These are phyloP conservation scores for Parachaetomium inaequale DNA, from an alignment of 495 filamentous ascomycete species.

Conservation along the genomic window DNA sequence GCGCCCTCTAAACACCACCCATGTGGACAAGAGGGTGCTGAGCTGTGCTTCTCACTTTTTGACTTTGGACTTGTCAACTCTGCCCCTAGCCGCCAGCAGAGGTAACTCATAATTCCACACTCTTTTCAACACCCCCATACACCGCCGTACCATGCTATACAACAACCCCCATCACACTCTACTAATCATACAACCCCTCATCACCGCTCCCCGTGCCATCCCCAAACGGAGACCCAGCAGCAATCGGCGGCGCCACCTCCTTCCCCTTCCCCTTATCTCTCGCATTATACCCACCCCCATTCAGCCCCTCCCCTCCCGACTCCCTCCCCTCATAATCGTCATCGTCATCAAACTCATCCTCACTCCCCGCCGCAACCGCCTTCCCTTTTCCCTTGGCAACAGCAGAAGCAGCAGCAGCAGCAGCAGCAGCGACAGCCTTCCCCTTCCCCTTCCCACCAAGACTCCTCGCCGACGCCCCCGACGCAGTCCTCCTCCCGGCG, in stretches of 20 bases:
- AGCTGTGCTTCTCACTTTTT: no score
- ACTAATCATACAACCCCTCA: conserved; percentile 36
- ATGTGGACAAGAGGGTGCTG: no score
- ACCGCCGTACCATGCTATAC: neutral
- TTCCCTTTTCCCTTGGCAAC: conserved; percentile 49
- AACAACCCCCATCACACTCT: neutral
- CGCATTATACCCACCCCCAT: conserved; percentile 17
- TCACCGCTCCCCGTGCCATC: conserved; percentile 27
- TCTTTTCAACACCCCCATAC: neutral
- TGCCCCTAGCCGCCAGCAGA: no score
- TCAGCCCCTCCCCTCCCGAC: conserved; percentile 11
- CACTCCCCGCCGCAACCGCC: conserved; percentile 25
- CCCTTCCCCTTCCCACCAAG: conserved; percentile 50
- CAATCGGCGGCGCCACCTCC: conserved; percentile 26
- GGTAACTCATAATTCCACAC: neutral
- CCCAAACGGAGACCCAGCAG: conserved; percentile 22
- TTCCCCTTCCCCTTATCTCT: conserved; percentile 51
- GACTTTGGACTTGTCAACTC: no score
- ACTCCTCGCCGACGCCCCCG: conserved; percentile 28
- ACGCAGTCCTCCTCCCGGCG: conserved; percentile 18
- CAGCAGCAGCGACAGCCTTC: conserved; percentile 29
- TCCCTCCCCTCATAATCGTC: conserved; percentile 7
- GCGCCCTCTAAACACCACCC: no score
- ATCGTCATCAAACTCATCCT: conserved; percentile 23
- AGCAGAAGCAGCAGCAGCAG: neutral